Evolutionary conservation across 129 eudicot genomes (phyloP).

Genomic region (Tagetes patula): DNA sequence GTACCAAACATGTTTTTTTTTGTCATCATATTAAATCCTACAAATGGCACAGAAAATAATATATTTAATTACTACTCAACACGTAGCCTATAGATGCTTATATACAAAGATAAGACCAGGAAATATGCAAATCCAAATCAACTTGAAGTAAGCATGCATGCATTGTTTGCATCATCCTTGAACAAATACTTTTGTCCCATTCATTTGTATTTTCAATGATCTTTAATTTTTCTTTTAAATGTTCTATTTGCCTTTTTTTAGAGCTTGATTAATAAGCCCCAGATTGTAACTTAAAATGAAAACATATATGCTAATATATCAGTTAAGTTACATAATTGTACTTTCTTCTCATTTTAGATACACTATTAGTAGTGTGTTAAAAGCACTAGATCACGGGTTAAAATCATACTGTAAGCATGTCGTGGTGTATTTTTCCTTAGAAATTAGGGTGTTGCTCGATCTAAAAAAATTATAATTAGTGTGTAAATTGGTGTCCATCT

Average conservation of each 20-base stretch:
- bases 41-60: neutral
- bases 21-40: neutral
- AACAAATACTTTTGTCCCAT: conserved; percentile 1
- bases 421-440: too few relatives aligned
- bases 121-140: neutral
- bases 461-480: too few relatives aligned
- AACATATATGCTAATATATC: neutral
- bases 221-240: neutral
- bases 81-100: neutral
- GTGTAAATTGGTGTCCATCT: too few relatives aligned
- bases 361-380: too few relatives aligned
- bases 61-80: neutral
- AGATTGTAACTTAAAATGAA: neutral
- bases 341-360: too few relatives aligned
- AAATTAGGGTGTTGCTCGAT: too few relatives aligned
- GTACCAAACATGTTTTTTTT: neutral
- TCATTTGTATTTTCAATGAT: neutral
- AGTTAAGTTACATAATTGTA: too few relatives aligned
- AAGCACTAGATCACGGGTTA: too few relatives aligned
- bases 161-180: neutral
- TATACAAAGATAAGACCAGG: neutral
- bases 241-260: neutral
- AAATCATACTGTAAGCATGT: too few relatives aligned
- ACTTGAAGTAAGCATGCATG: neutral
- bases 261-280: neutral